phyloP scores from a whole-genome alignment of 129 eudicot genomes.

The Escallonia herrerae region DNA sequence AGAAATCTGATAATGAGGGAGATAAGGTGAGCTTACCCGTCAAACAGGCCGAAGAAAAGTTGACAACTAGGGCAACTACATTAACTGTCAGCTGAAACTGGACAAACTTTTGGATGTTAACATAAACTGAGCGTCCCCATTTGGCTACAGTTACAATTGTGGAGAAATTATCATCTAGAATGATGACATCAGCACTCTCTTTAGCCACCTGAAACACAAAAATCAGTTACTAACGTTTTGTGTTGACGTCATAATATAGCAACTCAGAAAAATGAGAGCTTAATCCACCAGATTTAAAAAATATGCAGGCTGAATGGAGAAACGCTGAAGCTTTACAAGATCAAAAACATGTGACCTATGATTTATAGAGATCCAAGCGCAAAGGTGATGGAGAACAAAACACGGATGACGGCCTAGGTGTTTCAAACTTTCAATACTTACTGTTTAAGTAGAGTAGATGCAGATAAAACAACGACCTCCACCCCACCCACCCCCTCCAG shows the following conservation, averaged over 20 bases:
- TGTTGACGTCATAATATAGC: neutral
- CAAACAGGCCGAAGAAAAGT: conserved; percentile 89
- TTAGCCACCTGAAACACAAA: conserved; percentile 68
- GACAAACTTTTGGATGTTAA: conserved; percentile 93
- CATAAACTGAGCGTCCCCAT: conserved; percentile 97
- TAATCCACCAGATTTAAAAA: neutral
- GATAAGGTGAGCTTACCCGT: conserved; percentile 49
- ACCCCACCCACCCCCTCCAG: too few relatives aligned
- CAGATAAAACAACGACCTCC: too few relatives aligned
- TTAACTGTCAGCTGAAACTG: conserved; percentile 95
- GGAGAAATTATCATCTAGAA: conserved; percentile 86
- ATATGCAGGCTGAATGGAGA: neutral
- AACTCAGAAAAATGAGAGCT: neutral
- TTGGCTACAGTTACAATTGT: conserved; percentile 89
- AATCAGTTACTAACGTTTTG: neutral
- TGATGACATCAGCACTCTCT: conserved; percentile 97
- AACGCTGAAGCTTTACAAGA: neutral
- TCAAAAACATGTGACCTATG: neutral
- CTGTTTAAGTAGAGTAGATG: too few relatives aligned
- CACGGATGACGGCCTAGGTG: too few relatives aligned
- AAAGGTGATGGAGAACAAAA: too few relatives aligned
- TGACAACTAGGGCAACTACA: conserved; percentile 82
- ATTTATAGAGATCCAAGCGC: too few relatives aligned
- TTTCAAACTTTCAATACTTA: too few relatives aligned
- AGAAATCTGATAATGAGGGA: neutral